A percentile compares a stretch with the other conserved stretches of the same genome.
phyloP scores from a whole-genome alignment of 768 basidiomycete species.

The Termitomyces sp. region DNA sequence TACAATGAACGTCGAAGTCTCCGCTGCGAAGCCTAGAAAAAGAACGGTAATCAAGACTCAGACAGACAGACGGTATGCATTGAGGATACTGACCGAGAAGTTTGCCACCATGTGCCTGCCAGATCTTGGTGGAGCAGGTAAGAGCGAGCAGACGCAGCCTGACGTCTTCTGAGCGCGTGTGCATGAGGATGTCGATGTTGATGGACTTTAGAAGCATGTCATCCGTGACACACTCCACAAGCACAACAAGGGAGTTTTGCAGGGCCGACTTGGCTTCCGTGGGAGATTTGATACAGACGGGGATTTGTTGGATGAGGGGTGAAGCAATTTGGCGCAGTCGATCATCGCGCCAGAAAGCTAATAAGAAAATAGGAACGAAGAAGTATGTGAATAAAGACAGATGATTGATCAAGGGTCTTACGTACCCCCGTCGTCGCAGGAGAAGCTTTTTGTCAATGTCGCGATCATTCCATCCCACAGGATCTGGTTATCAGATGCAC shows the following conservation, averaged over 20 bases:
- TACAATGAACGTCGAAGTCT: constrained; percentile 81
- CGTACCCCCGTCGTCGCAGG: constrained; percentile 77
- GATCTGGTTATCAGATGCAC: constrained; percentile 24
- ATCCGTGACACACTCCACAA: constrained; percentile 46
- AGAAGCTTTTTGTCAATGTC: constrained; percentile 63
- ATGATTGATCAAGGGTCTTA: not conserved
- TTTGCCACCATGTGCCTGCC: constrained; percentile 72
- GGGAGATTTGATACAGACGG: constrained; percentile 35
- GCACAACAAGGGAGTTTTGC: constrained; percentile 47
- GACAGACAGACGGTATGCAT: too few species aligned
- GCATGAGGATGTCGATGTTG: constrained; percentile 82
- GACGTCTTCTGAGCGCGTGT: constrained; percentile 79
- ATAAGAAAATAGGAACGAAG: not conserved
- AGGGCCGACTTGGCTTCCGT: constrained; percentile 32
- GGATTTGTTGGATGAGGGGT: constrained; percentile 61
- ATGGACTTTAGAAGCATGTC: constrained; percentile 71
- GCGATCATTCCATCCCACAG: constrained; percentile 64
- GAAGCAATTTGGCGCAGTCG: constrained; percentile 59
- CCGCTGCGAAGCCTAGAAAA: constrained; percentile 61
- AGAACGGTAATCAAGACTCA: too few species aligned
- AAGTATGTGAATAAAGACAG: not conserved
- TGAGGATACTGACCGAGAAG: constrained; percentile 44
- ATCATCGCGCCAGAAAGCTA: constrained; percentile 90
- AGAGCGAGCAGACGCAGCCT: constrained; percentile 68
- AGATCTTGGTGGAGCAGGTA: constrained; percentile 61